Conservation (phyloP, 331 rosid genomes). For the Malus hybrid region DNA sequence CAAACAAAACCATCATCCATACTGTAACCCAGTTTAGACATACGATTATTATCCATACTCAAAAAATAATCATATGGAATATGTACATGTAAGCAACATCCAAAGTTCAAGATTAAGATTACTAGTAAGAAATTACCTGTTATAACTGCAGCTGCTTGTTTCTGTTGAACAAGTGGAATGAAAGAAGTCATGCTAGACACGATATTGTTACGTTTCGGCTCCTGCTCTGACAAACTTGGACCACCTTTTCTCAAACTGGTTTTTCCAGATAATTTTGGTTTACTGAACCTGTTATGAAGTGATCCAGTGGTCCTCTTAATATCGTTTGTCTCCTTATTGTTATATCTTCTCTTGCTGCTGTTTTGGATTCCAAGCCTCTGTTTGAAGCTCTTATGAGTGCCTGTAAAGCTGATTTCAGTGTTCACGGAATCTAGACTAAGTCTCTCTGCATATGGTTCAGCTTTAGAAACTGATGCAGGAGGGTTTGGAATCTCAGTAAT, state of each 20-base stretch:
- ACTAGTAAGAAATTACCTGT: slow-evolving; percentile 39
- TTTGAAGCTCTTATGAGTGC: slow-evolving; percentile 38
- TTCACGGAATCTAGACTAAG: slow-evolving; percentile 41
- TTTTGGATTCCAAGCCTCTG: slow-evolving; percentile 39
- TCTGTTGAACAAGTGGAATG: slow-evolving; percentile 88
- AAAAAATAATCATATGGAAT: neutral
- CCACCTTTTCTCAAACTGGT: slow-evolving; percentile 35
- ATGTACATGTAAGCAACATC: neutral
- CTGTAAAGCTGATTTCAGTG: slow-evolving; percentile 39
- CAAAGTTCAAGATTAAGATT: neutral
- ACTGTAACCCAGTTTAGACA: neutral
- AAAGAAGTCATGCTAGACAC: slow-evolving; percentile 72
- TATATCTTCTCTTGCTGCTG: slow-evolving; percentile 31
- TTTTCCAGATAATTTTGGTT: slow-evolving; percentile 55
- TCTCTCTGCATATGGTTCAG: slow-evolving; percentile 27
- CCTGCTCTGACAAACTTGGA: slow-evolving; percentile 30
- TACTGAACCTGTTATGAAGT: slow-evolving; percentile 33
- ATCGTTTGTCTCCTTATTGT: slow-evolving; percentile 42
- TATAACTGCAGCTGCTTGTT: slow-evolving; percentile 64
- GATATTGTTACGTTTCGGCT: slow-evolving; percentile 47
- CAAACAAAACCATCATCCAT: neutral
- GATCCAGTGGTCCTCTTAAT: slow-evolving; percentile 45
- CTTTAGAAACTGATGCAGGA: slow-evolving; percentile 40
- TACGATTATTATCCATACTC: neutral
- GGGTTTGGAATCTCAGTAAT: slow-evolving; percentile 35